Conservation (phyloP, 495 filamentous ascomycete genomes). For the Xylaria sp. region DNA sequence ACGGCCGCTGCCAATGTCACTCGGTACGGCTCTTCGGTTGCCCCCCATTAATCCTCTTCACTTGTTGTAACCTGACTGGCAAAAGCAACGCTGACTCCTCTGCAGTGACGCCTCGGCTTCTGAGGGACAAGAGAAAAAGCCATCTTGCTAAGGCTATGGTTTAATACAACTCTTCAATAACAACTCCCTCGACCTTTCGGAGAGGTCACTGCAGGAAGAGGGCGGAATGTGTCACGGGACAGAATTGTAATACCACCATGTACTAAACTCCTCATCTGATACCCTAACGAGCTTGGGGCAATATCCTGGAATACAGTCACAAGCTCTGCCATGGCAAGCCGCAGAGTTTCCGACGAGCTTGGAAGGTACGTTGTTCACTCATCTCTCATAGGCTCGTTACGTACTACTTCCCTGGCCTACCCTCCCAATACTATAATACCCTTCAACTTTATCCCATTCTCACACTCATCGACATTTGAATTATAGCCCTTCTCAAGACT, state of each 20-base stretch:
- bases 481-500: too few relatives aligned
- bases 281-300: too few relatives aligned
- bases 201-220: neutral
- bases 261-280: too few relatives aligned
- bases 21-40: neutral
- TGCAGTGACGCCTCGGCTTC: neutral
- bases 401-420: neutral
- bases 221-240: too few relatives aligned
- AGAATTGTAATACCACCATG: too few relatives aligned
- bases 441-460: neutral
- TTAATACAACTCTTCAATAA: neutral
- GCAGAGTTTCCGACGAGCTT: neutral
- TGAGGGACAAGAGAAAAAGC: neutral
- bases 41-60: neutral
- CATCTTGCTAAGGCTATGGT: neutral
- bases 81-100: neutral
- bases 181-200: neutral
- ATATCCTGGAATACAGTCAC: too few relatives aligned
- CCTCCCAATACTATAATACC: neutral
- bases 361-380: neutral
- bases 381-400: neutral
- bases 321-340: neutral
- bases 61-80: neutral
- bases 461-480: neutral
- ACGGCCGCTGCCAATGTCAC: neutral